Evolutionary conservation across 2,329 filamentous ascomycete genomes (phyloP).

Genomic region (Aspergillus clavatus): DNA sequence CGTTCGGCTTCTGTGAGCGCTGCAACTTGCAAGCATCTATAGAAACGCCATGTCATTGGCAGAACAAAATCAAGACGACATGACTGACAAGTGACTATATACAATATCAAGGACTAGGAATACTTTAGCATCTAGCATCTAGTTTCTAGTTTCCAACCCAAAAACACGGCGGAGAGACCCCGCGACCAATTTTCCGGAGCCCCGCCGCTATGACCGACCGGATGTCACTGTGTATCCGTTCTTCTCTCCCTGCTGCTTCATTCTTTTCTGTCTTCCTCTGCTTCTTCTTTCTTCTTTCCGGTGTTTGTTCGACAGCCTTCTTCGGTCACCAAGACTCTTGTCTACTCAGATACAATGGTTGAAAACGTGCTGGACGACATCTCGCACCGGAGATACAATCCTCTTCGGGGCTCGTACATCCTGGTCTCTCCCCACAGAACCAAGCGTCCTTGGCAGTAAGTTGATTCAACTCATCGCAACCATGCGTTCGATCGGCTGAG

Average conservation of each 20-base stretch:
- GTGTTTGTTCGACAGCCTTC: constrained; percentile 6
- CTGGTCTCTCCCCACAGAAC: constrained; percentile 94
- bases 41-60: too few species aligned
- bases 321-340: not conserved
- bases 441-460: constrained; percentile 97
- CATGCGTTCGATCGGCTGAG: too few species aligned
- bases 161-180: constrained; percentile 12
- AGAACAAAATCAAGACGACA: too few species aligned
- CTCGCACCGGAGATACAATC: constrained; percentile 91
- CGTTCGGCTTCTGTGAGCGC: too few species aligned
- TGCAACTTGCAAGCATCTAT: too few species aligned
- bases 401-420: constrained; percentile 82
- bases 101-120: too few species aligned
- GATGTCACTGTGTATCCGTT: not conserved
- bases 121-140: too few species aligned
- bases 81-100: too few species aligned
- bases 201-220: constrained; percentile 4
- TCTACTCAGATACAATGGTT: constrained; percentile 51
- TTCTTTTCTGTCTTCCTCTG: constrained; percentile 4
- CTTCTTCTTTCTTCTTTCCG: constrained; percentile 3
- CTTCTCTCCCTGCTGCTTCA: not conserved
- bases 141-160: too few species aligned
- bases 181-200: constrained; percentile 11
- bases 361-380: constrained; percentile 86
- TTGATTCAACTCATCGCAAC: too few species aligned